Evolutionary conservation across 2,329 filamentous ascomycete species (phyloP), one percentile per base, ranked within the genome.

Genomic region (Fusarium verticillioides): DNA sequence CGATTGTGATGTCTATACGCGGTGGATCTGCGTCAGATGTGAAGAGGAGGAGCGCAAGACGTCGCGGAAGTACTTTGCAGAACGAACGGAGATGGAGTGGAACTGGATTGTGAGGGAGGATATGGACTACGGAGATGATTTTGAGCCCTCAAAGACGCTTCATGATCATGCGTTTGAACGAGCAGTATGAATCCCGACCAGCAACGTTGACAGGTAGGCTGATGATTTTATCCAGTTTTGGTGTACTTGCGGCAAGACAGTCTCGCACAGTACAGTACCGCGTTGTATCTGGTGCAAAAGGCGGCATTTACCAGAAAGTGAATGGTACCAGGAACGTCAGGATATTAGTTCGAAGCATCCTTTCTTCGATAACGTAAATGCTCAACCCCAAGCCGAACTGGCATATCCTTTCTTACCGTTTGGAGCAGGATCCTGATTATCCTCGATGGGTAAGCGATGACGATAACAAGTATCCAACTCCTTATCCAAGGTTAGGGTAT

Each of bases 281-380:
- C 58, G 73, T 10, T 76, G 73, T 7, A 74, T 53, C 4, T 74
- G 68, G 73, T 76, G 73, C 18, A 74, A 47, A 40, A 59, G 73
- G 4, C 61, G 70, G 1, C 73, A 75, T 26, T 18, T 67, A 0
- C 61, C 59, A 34, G 67, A 75, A 16, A 16, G 10, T 1, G 44
- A 75, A 28, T 75, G 73, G 73, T 10, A 23, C 4, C 9, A 36
- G 0, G 67, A 70, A 10, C 50, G 13, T 5, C 9, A 52, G 2
- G 36, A 56, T 3, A 2, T 56, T 26, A 52, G 67, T 2, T 42
- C 32, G 0, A 65, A 50, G 9, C 42, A 70, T 34, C 73, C 73
- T 0, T 75, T 60, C 26, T 74, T 76, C 26, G 70, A 75, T 7
- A 19, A 74, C 7, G 73, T 70, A 43, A 23, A 56, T 39, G 4